A percentile compares a stretch with the other conserved stretches of the same genome.
Conservation (phyloP, 768 basidiomycete species). For the Suillus alpinus region DNA sequence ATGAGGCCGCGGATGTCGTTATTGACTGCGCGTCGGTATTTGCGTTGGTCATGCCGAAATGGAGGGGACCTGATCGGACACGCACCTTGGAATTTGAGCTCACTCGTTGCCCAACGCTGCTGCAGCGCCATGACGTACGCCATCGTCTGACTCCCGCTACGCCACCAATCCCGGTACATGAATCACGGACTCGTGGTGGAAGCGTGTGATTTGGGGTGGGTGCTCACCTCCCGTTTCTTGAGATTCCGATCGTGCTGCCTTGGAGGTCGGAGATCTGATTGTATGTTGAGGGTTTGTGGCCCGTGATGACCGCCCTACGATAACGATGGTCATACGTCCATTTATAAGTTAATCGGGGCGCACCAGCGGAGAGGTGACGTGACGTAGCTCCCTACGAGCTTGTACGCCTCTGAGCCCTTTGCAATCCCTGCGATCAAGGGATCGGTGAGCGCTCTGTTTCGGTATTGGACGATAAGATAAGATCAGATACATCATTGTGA, state of each 20-base stretch:
- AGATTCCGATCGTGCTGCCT: constrained; percentile 86
- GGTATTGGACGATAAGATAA: constrained; percentile 3
- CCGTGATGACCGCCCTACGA: constrained; percentile 88
- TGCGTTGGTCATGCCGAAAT: background rate
- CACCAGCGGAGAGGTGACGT: constrained; percentile 86
- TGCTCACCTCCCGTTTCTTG: constrained; percentile 73
- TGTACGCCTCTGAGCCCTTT: constrained; percentile 84
- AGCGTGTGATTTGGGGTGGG: background rate
- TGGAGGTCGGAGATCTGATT: constrained; percentile 70
- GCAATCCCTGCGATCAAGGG: constrained; percentile 90
- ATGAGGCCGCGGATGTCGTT: constrained; percentile 80
- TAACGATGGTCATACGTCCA: background rate
- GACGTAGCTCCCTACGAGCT: constrained; percentile 90
- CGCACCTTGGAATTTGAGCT: constrained; percentile 70
- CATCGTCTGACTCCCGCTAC: constrained; percentile 90
- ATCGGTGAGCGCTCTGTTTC: constrained; percentile 79
- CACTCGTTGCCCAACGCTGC: constrained; percentile 71
- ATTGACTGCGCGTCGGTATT: constrained; percentile 49
- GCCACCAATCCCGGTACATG: background rate
- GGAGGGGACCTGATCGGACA: background rate
- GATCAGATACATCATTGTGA: background rate
- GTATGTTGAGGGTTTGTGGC: constrained; percentile 62
- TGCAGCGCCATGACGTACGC: constrained; percentile 92
- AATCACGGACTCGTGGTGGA: background rate
- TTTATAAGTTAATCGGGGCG: constrained; percentile 11